Evolutionary conservation across 2,329 filamentous ascomycete genomes (phyloP).

Genomic region (Cercospora sp.): DNA sequence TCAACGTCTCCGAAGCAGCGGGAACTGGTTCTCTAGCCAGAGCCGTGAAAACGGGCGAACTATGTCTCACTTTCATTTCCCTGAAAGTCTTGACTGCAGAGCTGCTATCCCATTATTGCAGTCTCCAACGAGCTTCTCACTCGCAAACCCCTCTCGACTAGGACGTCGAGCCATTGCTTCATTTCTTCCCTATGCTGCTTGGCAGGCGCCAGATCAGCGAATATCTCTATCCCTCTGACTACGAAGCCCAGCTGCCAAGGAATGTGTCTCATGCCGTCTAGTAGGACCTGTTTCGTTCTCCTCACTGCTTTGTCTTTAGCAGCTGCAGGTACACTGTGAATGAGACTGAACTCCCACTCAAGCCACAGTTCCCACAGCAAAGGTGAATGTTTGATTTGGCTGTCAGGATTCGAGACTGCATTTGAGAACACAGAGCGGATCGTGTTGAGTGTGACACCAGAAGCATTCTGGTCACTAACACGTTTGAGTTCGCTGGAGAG

Average conservation of each 20-base stretch:
- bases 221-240: conserved; percentile 57
- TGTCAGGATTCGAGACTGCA: conserved; percentile 40
- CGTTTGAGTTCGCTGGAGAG: conserved; percentile 57
- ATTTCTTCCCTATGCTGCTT: conserved; percentile 46
- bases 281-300: conserved; percentile 55
- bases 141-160: conserved; percentile 63
- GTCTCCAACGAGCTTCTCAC: conserved; percentile 35
- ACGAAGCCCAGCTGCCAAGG: conserved; percentile 66
- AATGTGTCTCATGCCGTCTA: conserved; percentile 57
- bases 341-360: conserved; percentile 28
- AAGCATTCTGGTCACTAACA: conserved; percentile 36
- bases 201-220: background rate
- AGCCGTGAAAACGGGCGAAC: background rate
- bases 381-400: conserved; percentile 35
- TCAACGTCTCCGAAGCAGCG: background rate
- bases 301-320: conserved; percentile 38
- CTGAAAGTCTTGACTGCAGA: background rate
- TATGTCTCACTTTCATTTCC: background rate
- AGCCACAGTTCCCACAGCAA: conserved; percentile 36
- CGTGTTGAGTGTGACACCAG: conserved; percentile 31
- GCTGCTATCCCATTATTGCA: background rate
- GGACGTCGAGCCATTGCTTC: conserved; percentile 55
- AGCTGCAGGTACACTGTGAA: conserved; percentile 4
- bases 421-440: conserved; percentile 52
- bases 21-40: background rate